Evolutionary conservation across 179 eudicot genomes (phyloP), one percentile per base, ranked within the genome.

Genomic region (Carnegiea gigantea): DNA sequence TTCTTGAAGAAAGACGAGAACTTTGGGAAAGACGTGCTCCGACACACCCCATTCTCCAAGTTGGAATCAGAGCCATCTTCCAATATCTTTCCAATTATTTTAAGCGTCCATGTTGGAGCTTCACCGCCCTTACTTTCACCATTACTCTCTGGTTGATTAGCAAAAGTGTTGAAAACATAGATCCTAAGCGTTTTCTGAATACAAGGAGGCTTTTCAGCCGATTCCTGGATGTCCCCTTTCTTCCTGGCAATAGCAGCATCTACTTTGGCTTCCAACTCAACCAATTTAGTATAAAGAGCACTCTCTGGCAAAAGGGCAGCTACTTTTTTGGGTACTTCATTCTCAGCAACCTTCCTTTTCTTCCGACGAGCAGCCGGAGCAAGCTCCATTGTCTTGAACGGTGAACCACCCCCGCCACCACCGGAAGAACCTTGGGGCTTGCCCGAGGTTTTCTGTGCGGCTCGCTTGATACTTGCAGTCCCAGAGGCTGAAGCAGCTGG

Each of bases 1-100:
- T 86, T 95, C 91, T 92, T 93, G 83, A 93, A 91, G 75, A 93
- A 95, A n/a, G 92, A 86, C 2, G 99, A 95, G 80, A 95, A 93
- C 85, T 93, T 92, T 9, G 98, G 98, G 75, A 88, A 82, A 10
- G 83, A 71, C 78, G 49, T 44, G 17, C 79, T 86, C 23, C 68
- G 85, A 62, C 81, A 74, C 65, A 74, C 72, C 51, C 73, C 24
- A 40, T 82, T 88, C 21, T 81, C 75, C 14, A 86, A 79, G 73
- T 59, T 70, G 38, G 92, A 78, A 82, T 79, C 90, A 36, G 24
- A 83, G 33, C 82, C 89, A 77, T 89, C 92, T 51, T 93, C 98
- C 87, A 93, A 85, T 43, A 95, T 84, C 86, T 86, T 90, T 60
- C 99, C 99, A 33, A 88, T 85, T 64, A 95, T 90, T 87, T 90